Conservation (phyloP, 805 yeast genomes). For the Nakazawaea wyomingensis region DNA sequence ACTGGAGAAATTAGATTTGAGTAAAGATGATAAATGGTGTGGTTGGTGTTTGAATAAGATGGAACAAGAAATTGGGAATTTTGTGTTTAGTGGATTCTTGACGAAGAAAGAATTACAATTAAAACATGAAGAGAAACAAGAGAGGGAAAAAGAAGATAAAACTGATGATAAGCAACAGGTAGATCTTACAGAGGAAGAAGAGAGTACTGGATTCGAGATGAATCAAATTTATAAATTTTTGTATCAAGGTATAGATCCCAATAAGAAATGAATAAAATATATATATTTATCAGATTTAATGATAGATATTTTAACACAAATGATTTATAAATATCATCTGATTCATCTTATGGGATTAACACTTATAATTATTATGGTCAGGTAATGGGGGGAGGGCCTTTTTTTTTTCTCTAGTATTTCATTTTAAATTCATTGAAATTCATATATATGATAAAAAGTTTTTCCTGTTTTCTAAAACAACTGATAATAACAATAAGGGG, state of each 20-base stretch:
- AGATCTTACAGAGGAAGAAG: conserved; percentile 12
- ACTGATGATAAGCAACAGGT: conserved; percentile 10
- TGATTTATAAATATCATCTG: too few species aligned
- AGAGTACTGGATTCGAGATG: conserved; percentile 20
- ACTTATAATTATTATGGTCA: too few species aligned
- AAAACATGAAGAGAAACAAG: too few species aligned
- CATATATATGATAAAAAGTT: neutral
- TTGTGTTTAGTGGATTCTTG: conserved; percentile 57
- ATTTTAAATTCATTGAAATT: neutral
- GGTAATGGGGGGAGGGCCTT: too few species aligned
- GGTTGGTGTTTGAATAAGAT: conserved; percentile 48
- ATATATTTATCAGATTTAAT: neutral
- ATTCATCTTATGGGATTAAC: too few species aligned
- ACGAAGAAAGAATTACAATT: conserved; percentile 45
- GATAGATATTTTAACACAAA: too few species aligned
- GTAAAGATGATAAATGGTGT: conserved; percentile 39
- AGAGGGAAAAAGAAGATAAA: conserved; percentile 1
- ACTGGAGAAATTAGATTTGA: conserved; percentile 15
- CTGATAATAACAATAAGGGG: too few species aligned
- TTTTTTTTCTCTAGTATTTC: conserved; percentile 1
- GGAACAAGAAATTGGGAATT: conserved; percentile 46
- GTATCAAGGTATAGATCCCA: conserved; percentile 36
- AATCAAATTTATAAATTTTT: conserved; percentile 39
- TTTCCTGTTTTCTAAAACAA: neutral
- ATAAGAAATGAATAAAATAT: neutral